phyloP scores from a whole-genome alignment of 257 asterid species.

The Dorcoceras hygrometricum region DNA sequence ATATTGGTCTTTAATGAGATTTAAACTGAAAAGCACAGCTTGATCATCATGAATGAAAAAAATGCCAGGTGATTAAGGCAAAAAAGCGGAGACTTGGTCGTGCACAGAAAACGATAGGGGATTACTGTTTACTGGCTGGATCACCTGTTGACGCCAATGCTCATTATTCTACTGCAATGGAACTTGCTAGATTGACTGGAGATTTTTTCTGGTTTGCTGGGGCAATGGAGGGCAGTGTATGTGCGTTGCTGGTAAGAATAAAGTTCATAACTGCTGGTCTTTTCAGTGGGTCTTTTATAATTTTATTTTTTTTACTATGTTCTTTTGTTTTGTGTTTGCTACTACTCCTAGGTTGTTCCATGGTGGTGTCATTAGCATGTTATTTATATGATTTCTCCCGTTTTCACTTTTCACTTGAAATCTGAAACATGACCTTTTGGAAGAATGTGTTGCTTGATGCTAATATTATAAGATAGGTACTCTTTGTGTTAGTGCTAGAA shows the following conservation, averaged over 20 bases:
- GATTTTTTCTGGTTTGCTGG: conserved; percentile 99
- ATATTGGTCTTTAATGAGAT: conserved; percentile 11
- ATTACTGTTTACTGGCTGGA: conserved; percentile 92
- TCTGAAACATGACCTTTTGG: not conserved
- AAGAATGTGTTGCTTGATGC: not conserved
- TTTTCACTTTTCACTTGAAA: not conserved
- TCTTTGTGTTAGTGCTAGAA: not conserved
- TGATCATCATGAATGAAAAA: conserved; percentile 26
- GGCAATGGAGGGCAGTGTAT: conserved; percentile 97
- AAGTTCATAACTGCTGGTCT: not conserved
- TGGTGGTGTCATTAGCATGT: too few relatives aligned
- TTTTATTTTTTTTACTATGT: too few relatives aligned
- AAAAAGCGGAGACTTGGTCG: conserved; percentile 94
- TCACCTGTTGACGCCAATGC: conserved; percentile 99
- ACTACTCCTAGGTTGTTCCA: too few relatives aligned
- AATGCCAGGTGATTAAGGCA: conserved; percentile 88
- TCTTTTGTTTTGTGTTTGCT: too few relatives aligned
- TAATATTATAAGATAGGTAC: not conserved
- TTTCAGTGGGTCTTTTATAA: too few relatives aligned
- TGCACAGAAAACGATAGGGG: conserved; percentile 97
- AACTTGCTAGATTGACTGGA: conserved; percentile 90
- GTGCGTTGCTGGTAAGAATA: conserved; percentile 87
- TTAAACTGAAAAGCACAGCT: conserved; percentile 21
- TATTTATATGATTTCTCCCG: too few relatives aligned
- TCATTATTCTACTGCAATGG: conserved; percentile 83